These are phyloP conservation scores for Sugiyamaella americana DNA, from an alignment of 805 yeast genomes.

Conservation along the genomic window DNA sequence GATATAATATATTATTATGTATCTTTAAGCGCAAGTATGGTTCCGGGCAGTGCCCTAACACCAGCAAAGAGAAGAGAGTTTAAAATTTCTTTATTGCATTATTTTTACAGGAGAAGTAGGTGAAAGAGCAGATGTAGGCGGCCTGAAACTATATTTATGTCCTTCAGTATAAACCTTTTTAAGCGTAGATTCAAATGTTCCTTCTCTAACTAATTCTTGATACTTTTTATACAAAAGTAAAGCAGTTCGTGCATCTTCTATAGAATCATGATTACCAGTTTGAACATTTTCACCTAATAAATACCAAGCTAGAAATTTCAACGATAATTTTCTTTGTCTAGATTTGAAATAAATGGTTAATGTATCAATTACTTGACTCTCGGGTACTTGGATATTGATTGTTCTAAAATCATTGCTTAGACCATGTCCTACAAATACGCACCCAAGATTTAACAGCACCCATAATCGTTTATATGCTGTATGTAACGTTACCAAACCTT, in stretches of 20 bases:
- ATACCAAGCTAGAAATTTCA: constrained; percentile 80
- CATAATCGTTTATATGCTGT: constrained; percentile 85
- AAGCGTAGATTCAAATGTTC: constrained; percentile 55
- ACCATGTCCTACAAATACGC: constrained; percentile 94
- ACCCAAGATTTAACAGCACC: constrained; percentile 82
- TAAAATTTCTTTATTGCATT: no score
- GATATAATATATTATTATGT: no score
- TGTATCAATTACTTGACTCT: constrained; percentile 82
- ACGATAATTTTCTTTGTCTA: constrained; percentile 69
- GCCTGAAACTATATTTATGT: constrained; percentile 31
- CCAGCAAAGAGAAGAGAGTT: background rate
- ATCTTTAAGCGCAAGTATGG: background rate
- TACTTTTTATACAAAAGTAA: constrained; percentile 68
- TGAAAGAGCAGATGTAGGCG: no score
- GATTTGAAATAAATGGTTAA: constrained; percentile 71
- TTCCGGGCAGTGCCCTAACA: background rate
- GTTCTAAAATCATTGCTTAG: constrained; percentile 85
- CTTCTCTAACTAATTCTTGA: constrained; percentile 50
- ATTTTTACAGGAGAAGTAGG: no score
- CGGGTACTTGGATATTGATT: constrained; percentile 85
- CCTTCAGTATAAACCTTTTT: constrained; percentile 54
- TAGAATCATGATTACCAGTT: constrained; percentile 91
- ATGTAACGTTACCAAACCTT: constrained; percentile 69
- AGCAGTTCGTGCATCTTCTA: constrained; percentile 92
- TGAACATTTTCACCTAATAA: constrained; percentile 74